Base-by-base conservation (phyloP, 2,329 filamentous ascomycete genomes). In the Macrophomina phaseolina region DNA sequence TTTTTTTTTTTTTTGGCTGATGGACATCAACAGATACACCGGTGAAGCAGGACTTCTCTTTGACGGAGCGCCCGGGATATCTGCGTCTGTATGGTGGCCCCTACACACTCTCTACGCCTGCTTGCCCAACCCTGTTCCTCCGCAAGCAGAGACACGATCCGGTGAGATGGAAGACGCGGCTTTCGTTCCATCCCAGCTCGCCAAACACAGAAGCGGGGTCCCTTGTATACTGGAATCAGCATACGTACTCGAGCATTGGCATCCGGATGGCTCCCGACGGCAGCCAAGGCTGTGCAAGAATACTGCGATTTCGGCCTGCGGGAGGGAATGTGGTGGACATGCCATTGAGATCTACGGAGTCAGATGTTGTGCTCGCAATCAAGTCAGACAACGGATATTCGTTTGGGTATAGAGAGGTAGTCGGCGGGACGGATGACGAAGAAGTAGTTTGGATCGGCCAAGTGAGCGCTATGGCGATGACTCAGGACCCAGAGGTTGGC, bases 181-280 rank as follows among this genome's bases (percentile, higher is more conserved):
- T 88, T 12, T 76, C 79, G 0, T 88, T 87, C 67, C 70, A 74
- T 0, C 84, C 85, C 0, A 75, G 73, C 0, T 76, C 77, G 3
- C 51, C 72, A 4, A 76, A 80, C 1, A 81, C 81, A 2, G 86
- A 88, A 74, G 85, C 86, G 0, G 86, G 86, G 0, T 76, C 82
- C 0, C 82, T 83, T 0, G 71, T 87, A 0, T 88, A 83, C 81
- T 86, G 84, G 83, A 86, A 82, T 53, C 81, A 85, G 49, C 80
- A 79, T 68, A 82, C 81, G 0, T 80, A 81, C 63, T 77, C 75
- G 55, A 81, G 77, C 40, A 76, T 84, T 2, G 82, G 82, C 0
- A 74, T 84, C 14, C 69, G 73, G 16, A 38, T 52, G 73, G 7
- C 28, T 8, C 66, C 73, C 63, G 18, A 55, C 48, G 23, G 64